Conservation (phyloP, 164 flowering plant genomes). For the Paratinospora sagittata region DNA sequence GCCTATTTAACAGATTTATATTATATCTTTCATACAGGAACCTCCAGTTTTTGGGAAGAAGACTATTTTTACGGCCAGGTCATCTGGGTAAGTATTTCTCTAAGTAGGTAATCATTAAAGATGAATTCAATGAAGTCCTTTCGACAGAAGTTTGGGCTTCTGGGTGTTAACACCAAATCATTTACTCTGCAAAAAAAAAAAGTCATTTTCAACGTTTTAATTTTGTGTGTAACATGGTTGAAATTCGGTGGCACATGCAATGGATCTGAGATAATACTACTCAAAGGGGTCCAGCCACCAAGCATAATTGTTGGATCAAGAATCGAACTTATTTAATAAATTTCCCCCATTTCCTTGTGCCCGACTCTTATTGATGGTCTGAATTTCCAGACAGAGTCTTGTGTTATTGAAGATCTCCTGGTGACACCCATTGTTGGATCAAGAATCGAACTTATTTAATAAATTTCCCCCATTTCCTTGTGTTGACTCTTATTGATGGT, state of each 20-base stretch:
- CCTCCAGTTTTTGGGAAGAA: slow-evolving; percentile 95
- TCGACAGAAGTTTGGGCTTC: background rate
- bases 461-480: no score
- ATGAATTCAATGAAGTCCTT: background rate
- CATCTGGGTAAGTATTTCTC: slow-evolving; percentile 62
- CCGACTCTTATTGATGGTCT: no score
- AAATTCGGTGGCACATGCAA: background rate
- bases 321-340: no score
- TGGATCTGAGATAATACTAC: background rate
- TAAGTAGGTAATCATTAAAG: background rate
- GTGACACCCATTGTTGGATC: no score
- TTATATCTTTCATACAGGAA: slow-evolving; percentile 44
- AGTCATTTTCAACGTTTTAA: no score
- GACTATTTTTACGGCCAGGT: no score
- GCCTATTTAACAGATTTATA: slow-evolving; percentile 6
- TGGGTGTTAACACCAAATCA: background rate
- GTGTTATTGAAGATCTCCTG: no score
- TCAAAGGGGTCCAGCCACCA: background rate
- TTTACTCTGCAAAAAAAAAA: background rate
- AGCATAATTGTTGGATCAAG: no score
- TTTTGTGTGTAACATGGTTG: background rate
- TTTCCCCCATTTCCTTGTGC: no score
- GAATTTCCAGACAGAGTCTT: no score
- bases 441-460: no score
- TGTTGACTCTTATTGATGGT: no score